Base-by-base conservation (phyloP, 805 yeast genomes). In the Candida boleticola region DNA sequence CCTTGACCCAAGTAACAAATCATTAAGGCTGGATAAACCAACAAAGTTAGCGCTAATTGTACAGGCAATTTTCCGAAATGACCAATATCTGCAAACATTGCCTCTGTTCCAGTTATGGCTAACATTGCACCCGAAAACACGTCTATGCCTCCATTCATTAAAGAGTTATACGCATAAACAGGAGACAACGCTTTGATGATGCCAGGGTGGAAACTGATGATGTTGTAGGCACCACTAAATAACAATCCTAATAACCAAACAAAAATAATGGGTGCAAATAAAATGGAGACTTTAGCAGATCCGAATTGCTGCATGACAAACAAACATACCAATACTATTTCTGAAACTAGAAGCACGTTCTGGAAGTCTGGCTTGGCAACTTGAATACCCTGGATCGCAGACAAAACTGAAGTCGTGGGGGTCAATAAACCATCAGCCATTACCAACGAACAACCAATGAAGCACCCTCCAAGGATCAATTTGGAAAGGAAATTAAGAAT, bases 71-170 rank as follows among this genome's bases (percentile, higher is more conserved):
- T 63, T 3, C 81, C 78, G 50, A 79, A 76, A 51, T 76, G 82
- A 3, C 83, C 79, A 37, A 79, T 64, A 56, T 80, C 84, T 2
- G 83, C 82, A 60, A 80, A 80, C 80, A 80, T 74, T 5, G 84
- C 83, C 47, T 80, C 85, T 3, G 76, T 64, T 25, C 85, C 85
- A 0, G 85, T 79, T 19, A 80, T 57, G 1, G 79, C 64, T 35
- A 80, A 69, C 75, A 79, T 71, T 3, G 77, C 74, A 3, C 77
- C 73, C 10, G 77, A 69, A 27, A 80, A 61, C 2, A 66, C 59
- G 51, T 71, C 77, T 23, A 74, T 58, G 19, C 67, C 68, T 3
- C 69, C 65, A 9, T 54, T 48, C 35, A 53, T 61, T 44, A 80
- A 57, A 33, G 68, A 66, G 13, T 61, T 49, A 37, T 76, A 63